Evolutionary conservation across 257 asterid genomes (phyloP), one percentile per base, ranked within the genome.

Genomic region (Rubia yunnanensis): DNA sequence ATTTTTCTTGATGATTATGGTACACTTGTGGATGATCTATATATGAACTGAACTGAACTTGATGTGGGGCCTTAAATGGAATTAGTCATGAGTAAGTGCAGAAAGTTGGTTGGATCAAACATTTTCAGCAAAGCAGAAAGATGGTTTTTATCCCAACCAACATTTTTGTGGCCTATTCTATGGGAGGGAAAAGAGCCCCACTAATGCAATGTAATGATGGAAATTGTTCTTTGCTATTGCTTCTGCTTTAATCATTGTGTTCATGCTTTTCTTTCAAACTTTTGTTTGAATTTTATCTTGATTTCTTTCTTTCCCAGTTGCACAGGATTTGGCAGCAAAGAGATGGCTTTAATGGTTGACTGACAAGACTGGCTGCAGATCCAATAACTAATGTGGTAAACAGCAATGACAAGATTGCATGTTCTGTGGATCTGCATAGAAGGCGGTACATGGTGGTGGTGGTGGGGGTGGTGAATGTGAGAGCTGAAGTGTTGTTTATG

Each of bases 221-320:
- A 49, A 15, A 4, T 36, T 39, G 46, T 39, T 68, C 30, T 66
- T 3, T 58, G 52, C n/a, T 66, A 59, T 38, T 66, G 72, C 68
- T 66, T 72, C 72, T 5, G 22, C 79, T 71, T 11, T 76, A 81
- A 88, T 83, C 83, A 83, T 86, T 80, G 70, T 70, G 75, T 38
- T 68, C 39, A 58, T 69, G 73, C 76, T 79, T 79, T 84, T 74
- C 22, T 53, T 73, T 10, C 20, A 20, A 3, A 30, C 81, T 83
- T 80, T 79, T 64, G 74, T 70, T 80, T 67, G 63, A 78, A 72
- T 63, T 66, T 63, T 75, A 61, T 24, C 17, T 34, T 44, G 17
- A 44, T 15, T 32, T 60, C 64, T 55, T 61, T 22, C 60, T 49
- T 22, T 30, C 55, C 59, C 31, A 23, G 27, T 26, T 65, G 41